Evolutionary conservation across 2,329 filamentous ascomycete genomes (phyloP), one percentile per base, ranked within the genome.

Genomic region (Herpomyces periplanetae): DNA sequence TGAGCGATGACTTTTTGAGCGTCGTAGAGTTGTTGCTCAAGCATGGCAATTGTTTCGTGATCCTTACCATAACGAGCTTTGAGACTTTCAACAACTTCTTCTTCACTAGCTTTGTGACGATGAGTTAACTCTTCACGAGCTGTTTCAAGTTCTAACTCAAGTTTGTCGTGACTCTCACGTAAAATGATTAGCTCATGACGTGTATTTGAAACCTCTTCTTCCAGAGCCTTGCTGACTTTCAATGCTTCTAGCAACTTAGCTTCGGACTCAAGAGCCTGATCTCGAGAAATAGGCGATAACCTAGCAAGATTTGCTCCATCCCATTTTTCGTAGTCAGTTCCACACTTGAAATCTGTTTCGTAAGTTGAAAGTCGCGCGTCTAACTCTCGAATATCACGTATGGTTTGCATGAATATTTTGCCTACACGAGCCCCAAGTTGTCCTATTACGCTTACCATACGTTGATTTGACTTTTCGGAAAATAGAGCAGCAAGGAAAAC

Each of bases 21-120:
- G 15, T 35, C 36, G 10, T 39, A 35, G 20, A 47, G 34, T 22
- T 47, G 43, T 5, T 31, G 31, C 27, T 48, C 44, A 8, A 48
- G 32, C 24, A 45, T 39, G 10, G 42, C 42, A 22, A 48, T 48
- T 24, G 46, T 45, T 12, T 45, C 41, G 17, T 40, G 30, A 23
- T 47, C 43, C 13, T 47, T 42, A 22, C 62, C 51, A 5, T n/a
- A n/a, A 27, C 64, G 51, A 9, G 49, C 47, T 33, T 73, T 64
- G 27, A 68, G 51, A 10, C 45, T 49, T 15, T 56, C 54, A 30
- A 73, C 71, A 19, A 68, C 43, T 22, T 60, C 48, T 33, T 66
- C 58, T 29, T 42, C 22, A 47, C 41, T 2, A 48, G 34, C 21
- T 38, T 35, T 8, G 40, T 32, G 21, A 43, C 40, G 22, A 38